Conservation (phyloP, 345 rosid species). For the Syzygium aromaticum region DNA sequence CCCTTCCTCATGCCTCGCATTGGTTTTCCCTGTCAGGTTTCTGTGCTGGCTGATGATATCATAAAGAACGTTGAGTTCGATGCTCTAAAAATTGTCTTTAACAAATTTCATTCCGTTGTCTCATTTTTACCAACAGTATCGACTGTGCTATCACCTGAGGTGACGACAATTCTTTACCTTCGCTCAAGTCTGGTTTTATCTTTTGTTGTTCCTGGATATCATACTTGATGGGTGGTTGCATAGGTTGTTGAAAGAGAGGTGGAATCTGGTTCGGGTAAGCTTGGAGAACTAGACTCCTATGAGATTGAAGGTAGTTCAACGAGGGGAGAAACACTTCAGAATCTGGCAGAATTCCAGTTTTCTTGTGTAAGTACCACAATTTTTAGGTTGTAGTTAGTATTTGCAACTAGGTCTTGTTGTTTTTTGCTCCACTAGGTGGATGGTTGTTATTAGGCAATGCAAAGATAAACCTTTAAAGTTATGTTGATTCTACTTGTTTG, state of each 20-base stretch:
- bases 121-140: conserved; percentile 69
- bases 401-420: background rate
- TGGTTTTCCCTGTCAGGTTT: conserved; percentile 42
- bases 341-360: conserved; percentile 89
- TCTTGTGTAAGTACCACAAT: conserved; percentile 69
- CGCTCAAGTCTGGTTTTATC: background rate
- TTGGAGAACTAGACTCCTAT: conserved; percentile 85
- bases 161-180: conserved; percentile 18
- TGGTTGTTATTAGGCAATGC: background rate
- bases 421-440: background rate
- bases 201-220: background rate
- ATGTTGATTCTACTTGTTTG: background rate
- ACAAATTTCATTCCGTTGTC: conserved; percentile 82
- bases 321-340: conserved; percentile 88
- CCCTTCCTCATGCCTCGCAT: background rate
- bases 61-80: conserved; percentile 87
- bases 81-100: conserved; percentile 84
- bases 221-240: background rate
- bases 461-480: background rate
- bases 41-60: conserved; percentile 95
- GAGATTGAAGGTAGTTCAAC: conserved; percentile 98
- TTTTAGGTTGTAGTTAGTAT: background rate
- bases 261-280: conserved; percentile 70
- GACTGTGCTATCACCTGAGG: conserved; percentile 87
- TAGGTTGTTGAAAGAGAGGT: conserved; percentile 83